A percentile compares a stretch with the other conserved stretches of the same genome.
phyloP scores from a whole-genome alignment of 179 eudicot genomes.

The Pouteria campechiana region DNA sequence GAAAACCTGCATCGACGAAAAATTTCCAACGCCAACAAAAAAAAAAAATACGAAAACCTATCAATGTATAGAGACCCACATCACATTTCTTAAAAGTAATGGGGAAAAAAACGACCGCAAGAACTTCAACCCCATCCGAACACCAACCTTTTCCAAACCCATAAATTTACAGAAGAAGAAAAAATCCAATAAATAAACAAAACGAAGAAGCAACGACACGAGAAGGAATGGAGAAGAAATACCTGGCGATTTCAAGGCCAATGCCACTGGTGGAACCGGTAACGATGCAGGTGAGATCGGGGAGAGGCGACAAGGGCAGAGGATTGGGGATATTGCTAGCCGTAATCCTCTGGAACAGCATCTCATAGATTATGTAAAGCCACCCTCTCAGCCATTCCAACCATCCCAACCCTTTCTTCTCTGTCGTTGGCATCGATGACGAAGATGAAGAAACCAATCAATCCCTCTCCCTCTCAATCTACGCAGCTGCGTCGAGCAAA shows the following conservation, averaged over 20 bases:
- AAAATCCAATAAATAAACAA: neutral
- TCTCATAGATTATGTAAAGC: slow-evolving; percentile 48
- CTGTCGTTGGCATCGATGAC: slow-evolving; percentile 1
- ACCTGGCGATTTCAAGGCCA: slow-evolving; percentile 80
- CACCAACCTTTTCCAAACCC: too few relatives aligned
- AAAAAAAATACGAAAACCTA: too few relatives aligned
- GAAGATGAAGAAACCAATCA: neutral
- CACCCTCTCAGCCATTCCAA: slow-evolving; percentile 81
- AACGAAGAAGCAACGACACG: neutral
- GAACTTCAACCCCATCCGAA: too few relatives aligned
- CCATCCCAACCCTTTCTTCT: slow-evolving; percentile 69
- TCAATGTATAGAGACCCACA: too few relatives aligned
- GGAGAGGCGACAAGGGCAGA: slow-evolving; percentile 69
- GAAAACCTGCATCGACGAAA: neutral
- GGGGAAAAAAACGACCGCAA: too few relatives aligned
- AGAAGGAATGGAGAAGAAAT: neutral
- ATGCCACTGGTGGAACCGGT: slow-evolving; percentile 93
- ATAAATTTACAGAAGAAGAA: too few relatives aligned
- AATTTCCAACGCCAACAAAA: too few relatives aligned
- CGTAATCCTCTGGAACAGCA: slow-evolving; percentile 70
- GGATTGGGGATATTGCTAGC: slow-evolving; percentile 77
- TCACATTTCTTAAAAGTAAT: too few relatives aligned
- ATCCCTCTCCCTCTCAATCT: neutral
- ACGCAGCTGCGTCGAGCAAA: too few relatives aligned
- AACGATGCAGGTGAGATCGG: slow-evolving; percentile 55